Percentiles rank a stretch among this genome's conserved stretches.
Conservation (phyloP, 345 rosid genomes). For the Luvunga scandens region DNA sequence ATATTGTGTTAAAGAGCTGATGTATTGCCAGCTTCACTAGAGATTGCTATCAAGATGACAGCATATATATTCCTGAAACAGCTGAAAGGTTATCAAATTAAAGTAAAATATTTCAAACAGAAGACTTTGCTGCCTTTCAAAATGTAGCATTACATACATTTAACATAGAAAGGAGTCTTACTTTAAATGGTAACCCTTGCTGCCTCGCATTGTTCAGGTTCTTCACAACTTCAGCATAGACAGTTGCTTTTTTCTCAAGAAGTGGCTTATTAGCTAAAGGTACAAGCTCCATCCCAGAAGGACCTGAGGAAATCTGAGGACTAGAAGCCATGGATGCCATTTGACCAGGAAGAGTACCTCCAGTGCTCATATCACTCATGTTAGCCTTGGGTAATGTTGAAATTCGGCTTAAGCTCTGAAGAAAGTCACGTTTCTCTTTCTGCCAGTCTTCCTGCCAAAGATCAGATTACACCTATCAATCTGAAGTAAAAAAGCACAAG, state of each 20-base stretch:
- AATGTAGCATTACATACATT: background rate
- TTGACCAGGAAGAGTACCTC: conserved; percentile 53
- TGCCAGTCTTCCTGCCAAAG: conserved; percentile 86
- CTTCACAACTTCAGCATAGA: conserved; percentile 81
- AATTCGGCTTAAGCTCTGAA: conserved; percentile 89
- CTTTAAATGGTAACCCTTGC: conserved; percentile 73
- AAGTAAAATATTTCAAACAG: background rate
- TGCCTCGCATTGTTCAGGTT: conserved; percentile 78
- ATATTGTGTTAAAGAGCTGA: background rate
- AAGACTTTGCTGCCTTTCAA: background rate
- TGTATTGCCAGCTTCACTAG: background rate
- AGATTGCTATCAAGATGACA: background rate
- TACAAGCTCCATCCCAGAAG: conserved; percentile 56
- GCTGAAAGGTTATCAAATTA: background rate
- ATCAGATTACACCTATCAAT: conserved; percentile 11
- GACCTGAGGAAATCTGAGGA: conserved; percentile 53
- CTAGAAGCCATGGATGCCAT: conserved; percentile 54
- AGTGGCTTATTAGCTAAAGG: conserved; percentile 62
- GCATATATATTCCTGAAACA: background rate
- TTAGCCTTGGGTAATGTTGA: conserved; percentile 80
- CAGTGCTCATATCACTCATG: conserved; percentile 35
- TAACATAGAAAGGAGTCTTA: conserved; percentile 30
- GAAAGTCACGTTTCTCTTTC: conserved; percentile 90
- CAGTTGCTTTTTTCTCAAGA: conserved; percentile 71
- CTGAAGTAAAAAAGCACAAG: conserved; percentile 11